Conservation (phyloP, 768 basidiomycete species). For the Exidia glandulosa region DNA sequence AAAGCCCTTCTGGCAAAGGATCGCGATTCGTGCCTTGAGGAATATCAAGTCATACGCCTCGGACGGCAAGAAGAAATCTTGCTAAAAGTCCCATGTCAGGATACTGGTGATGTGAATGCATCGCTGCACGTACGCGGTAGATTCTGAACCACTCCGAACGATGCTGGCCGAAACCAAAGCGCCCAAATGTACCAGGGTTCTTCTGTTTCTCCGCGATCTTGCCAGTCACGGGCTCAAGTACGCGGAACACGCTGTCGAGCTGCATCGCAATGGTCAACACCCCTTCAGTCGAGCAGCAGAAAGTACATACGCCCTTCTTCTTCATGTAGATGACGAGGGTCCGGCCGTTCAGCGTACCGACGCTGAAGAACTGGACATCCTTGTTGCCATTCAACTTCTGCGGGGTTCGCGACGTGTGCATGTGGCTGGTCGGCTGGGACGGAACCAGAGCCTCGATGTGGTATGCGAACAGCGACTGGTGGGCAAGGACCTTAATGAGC, state of each 20-base stretch:
- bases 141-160: slow-evolving; percentile 92
- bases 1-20: slow-evolving; percentile 88
- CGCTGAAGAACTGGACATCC: slow-evolving; percentile 93
- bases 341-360: slow-evolving; percentile 75
- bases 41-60: slow-evolving; percentile 88
- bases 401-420: slow-evolving; percentile 64
- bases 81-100: background rate
- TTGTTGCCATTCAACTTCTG: slow-evolving; percentile 85
- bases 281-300: slow-evolving; percentile 9
- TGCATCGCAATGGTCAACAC: slow-evolving; percentile 13
- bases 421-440: slow-evolving; percentile 51
- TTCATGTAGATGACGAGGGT: slow-evolving; percentile 94
- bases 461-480: slow-evolving; percentile 78
- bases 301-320: slow-evolving; percentile 64
- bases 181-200: slow-evolving; percentile 57
- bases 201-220: slow-evolving; percentile 73
- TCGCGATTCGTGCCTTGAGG: slow-evolving; percentile 85
- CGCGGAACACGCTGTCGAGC: slow-evolving; percentile 89
- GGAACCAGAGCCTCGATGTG: slow-evolving; percentile 96
- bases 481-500: background rate
- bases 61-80: slow-evolving; percentile 87
- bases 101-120: background rate
- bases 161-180: slow-evolving; percentile 65
- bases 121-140: slow-evolving; percentile 45
- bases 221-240: slow-evolving; percentile 91